Evolutionary conservation across 2,329 filamentous ascomycete species (phyloP).

Genomic region (Paecilomyces variotii): DNA sequence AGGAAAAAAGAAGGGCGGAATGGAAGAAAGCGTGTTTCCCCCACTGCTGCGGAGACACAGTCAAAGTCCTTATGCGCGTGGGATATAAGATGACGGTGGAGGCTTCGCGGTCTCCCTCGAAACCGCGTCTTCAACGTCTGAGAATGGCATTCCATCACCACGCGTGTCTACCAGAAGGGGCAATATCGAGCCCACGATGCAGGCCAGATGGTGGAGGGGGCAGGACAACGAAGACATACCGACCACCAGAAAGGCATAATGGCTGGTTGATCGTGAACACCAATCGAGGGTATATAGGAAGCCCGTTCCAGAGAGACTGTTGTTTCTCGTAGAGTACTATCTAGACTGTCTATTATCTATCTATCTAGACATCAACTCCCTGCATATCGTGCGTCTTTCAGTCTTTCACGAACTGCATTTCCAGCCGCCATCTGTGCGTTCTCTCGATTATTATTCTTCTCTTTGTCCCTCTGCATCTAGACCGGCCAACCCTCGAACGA

Average conservation of each 20-base stretch:
- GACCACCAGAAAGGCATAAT: neutral
- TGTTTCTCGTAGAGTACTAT: neutral
- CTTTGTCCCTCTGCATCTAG: neutral
- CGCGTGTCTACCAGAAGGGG: neutral
- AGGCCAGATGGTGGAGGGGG: neutral
- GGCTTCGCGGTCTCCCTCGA: neutral
- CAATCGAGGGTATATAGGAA: neutral
- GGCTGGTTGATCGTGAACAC: neutral
- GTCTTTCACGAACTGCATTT: neutral
- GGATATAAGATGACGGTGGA: neutral
- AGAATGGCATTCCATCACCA: neutral
- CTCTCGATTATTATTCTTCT: conserved; percentile 3
- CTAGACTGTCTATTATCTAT: neutral
- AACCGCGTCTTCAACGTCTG: neutral
- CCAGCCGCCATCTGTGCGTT: neutral
- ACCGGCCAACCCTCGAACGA: neutral
- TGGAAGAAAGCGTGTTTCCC: neutral
- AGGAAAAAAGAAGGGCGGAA: neutral
- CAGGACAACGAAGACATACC: neutral
- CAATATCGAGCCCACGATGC: neutral
- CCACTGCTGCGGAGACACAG: neutral
- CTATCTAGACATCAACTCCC: neutral
- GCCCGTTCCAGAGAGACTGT: neutral
- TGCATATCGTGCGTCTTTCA: neutral
- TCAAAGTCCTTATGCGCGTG: neutral